Base-by-base conservation (phyloP, 148 eudicot species). In the Pouteria glomerata region DNA sequence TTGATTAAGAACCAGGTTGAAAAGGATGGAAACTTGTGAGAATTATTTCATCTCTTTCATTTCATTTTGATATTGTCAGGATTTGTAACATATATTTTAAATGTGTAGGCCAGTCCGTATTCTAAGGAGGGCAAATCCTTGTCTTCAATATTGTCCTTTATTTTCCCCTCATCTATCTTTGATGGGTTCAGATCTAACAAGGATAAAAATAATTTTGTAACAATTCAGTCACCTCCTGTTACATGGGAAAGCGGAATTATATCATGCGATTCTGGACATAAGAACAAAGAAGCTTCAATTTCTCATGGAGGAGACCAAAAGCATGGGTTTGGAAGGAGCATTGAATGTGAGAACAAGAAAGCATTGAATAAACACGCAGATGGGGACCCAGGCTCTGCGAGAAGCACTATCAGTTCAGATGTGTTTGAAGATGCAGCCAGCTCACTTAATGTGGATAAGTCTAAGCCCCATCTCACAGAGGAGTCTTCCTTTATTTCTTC, bases 351-450 rank as follows among this genome's bases (percentile, higher is more conserved):
- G 30, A 52, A 53, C 12, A 39, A 56, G 69, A 37, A 57, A 73
- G 33, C 31, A 19, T n/a, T 47, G 27, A 58, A 42, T 55, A 33
- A 72, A 33, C 69, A 51, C 8, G 63, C 61, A 23, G 79, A 70
- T 68, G 74, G 61, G 52, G 81, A 82, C 41, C 77, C 63, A 27
- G 75, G 71, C 59, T 79, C 79, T 50, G 67, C 51, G 57, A 79
- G 84, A 74, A 77, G 71, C 72, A 75, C 76, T 18, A 67, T 80
- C 80, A 63, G 72, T 48, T 74, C 85, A 59, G 93, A 89, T 57
- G 56, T 67, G n/a, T 85, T 78, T 89, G 94, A 91, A 78, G 98
- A 95, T 83, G 85, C 86, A 35, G 39, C 74, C 52, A 86, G 82
- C 66, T 78, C 73, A 62, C 75, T 68, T 61, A 76, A 75, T 63